phyloP scores from a whole-genome alignment of 2,329 filamentous ascomycete genomes.

The Dactylellina drechsleri region DNA sequence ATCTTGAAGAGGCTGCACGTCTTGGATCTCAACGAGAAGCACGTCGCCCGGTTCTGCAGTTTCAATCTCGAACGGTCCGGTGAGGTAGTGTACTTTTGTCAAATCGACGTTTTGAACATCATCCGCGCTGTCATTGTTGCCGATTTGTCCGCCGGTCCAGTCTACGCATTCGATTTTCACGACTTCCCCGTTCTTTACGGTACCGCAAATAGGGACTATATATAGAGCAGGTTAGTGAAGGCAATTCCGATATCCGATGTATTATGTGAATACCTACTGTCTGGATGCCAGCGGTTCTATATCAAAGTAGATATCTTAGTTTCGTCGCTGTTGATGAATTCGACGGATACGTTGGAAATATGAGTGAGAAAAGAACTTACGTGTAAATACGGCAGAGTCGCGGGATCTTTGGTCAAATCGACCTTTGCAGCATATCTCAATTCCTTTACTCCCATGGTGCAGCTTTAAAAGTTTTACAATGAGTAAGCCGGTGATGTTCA shows the following conservation, averaged over 20 bases:
- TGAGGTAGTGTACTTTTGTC: constrained; percentile 85
- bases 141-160: constrained; percentile 83
- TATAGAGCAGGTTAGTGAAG: constrained; percentile 11
- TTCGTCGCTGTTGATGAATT: neutral
- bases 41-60: constrained; percentile 85
- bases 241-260: neutral
- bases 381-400: constrained; percentile 36
- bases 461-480: too few relatives aligned
- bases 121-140: constrained; percentile 88
- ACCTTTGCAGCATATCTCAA: constrained; percentile 37
- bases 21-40: constrained; percentile 87
- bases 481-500: too few relatives aligned
- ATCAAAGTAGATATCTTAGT: neutral
- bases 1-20: constrained; percentile 87
- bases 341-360: constrained; percentile 10
- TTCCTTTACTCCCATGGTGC: constrained; percentile 35
- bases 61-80: constrained; percentile 87
- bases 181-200: constrained; percentile 82
- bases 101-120: constrained; percentile 86
- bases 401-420: constrained; percentile 33
- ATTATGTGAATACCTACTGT: constrained; percentile 68
- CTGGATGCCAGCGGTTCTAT: constrained; percentile 92
- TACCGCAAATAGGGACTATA: constrained; percentile 76
- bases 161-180: constrained; percentile 95
- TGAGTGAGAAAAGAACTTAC: constrained; percentile 15